Evolutionary conservation across 495 filamentous ascomycete species (phyloP).

Genomic region (Daldinia loculata): DNA sequence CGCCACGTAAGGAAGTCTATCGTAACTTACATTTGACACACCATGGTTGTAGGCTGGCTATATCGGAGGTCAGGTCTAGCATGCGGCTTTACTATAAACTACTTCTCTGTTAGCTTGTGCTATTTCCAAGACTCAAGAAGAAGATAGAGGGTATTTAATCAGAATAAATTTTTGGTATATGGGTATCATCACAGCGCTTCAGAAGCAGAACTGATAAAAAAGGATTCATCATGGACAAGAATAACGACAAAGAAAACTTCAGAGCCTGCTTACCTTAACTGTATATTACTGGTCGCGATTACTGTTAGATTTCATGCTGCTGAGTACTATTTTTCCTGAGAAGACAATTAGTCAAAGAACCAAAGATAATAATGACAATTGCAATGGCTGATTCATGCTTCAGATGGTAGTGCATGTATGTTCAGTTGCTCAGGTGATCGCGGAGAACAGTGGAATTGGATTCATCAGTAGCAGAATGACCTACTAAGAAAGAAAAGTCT

Average conservation of each 20-base stretch:
- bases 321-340: slow-evolving; percentile 2
- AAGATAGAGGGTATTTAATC: slow-evolving; percentile 39
- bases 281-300: slow-evolving; percentile 8
- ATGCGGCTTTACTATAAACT: slow-evolving; percentile 8
- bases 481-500: slow-evolving; percentile 1
- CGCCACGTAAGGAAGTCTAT: slow-evolving; percentile 19
- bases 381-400: slow-evolving; percentile 52
- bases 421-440: slow-evolving; percentile 91
- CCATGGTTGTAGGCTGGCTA: not conserved
- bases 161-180: slow-evolving; percentile 78
- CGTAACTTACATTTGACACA: slow-evolving; percentile 22
- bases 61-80: not conserved
- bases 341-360: slow-evolving; percentile 33
- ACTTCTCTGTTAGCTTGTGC: slow-evolving; percentile 27
- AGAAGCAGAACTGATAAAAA: slow-evolving; percentile 95
- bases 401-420: slow-evolving; percentile 99
- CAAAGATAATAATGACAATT: slow-evolving; percentile 28
- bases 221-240: slow-evolving; percentile 75
- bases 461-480: slow-evolving; percentile 45
- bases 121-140: slow-evolving; percentile 14
- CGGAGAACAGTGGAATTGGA: slow-evolving; percentile 59
- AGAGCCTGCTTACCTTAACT: slow-evolving; percentile 31
- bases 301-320: not conserved
- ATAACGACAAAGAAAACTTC: not conserved
- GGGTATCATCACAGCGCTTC: slow-evolving; percentile 82